These are phyloP conservation scores for Draba incana DNA, from an alignment of 345 rosid species.

Conservation along the genomic window DNA sequence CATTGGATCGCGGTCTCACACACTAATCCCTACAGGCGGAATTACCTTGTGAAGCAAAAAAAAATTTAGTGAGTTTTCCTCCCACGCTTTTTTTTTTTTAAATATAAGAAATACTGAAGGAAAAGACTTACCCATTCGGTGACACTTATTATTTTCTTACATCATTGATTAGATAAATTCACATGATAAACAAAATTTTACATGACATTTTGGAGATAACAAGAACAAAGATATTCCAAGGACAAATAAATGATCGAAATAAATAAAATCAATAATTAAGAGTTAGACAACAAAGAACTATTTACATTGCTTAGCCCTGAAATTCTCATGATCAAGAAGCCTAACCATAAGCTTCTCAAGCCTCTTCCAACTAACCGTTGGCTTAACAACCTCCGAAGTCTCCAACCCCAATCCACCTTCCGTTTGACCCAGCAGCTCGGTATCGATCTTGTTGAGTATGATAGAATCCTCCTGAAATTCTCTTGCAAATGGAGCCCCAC, in stretches of 20 bases:
- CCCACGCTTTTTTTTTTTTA: too few relatives aligned
- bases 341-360: conserved; percentile 68
- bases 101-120: too few relatives aligned
- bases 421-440: conserved; percentile 52
- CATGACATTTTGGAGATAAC: conserved; percentile 1
- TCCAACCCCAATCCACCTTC: conserved; percentile 47
- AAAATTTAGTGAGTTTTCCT: too few relatives aligned
- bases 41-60: too few relatives aligned
- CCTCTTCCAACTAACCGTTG: conserved; percentile 61
- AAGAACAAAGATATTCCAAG: conserved; percentile 12
- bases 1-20: too few relatives aligned
- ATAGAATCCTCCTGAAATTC: conserved; percentile 61
- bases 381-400: conserved; percentile 57
- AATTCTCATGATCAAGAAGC: conserved; percentile 71
- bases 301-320: conserved; percentile 83
- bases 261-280: conserved; percentile 22
- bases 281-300: conserved; percentile 39
- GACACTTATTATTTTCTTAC: neutral
- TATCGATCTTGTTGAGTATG: conserved; percentile 67
- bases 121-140: too few relatives aligned
- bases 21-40: too few relatives aligned
- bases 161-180: neutral
- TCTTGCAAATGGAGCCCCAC: conserved; percentile 92
- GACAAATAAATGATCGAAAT: conserved; percentile 3
- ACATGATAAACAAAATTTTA: neutral